Percentiles rank a stretch among this genome's conserved stretches.
These are phyloP conservation scores for Auricularia cornea DNA, from an alignment of 768 basidiomycete genomes.

Conservation along the genomic window DNA sequence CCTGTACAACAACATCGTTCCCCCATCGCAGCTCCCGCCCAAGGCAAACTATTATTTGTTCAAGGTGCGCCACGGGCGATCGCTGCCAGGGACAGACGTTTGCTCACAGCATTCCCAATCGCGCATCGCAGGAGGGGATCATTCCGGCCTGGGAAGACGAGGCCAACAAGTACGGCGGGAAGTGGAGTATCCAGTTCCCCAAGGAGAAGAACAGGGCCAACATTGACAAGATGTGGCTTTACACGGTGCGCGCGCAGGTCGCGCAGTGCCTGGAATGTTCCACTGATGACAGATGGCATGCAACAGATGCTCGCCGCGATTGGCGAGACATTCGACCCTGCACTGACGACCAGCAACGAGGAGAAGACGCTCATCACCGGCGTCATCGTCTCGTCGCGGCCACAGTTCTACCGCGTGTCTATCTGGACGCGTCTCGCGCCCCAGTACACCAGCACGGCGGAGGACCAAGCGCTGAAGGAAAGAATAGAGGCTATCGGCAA, in stretches of 20 bases:
- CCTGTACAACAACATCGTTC: conserved; percentile 94
- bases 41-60: conserved; percentile 99
- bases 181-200: conserved; percentile 97
- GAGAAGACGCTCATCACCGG: conserved; percentile 54
- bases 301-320: conserved; percentile 96
- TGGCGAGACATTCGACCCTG: conserved; percentile 96
- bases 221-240: conserved; percentile 97
- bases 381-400: conserved; percentile 90
- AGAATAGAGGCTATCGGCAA: conserved; percentile 77
- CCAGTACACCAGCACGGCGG: conserved; percentile 18
- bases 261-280: conserved; percentile 10
- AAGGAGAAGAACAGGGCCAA: conserved; percentile 80
- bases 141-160: conserved; percentile 98
- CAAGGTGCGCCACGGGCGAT: conserved; percentile 50
- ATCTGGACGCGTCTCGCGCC: conserved; percentile 96
- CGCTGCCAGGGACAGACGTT: background rate
- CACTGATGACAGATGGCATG: conserved; percentile 2
- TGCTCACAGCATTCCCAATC: conserved; percentile 1
- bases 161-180: conserved; percentile 94
- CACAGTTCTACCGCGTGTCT: conserved; percentile 90
- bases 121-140: conserved; percentile 67
- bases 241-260: conserved; percentile 54
- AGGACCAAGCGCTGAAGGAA: conserved; percentile 56
- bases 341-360: conserved; percentile 43
- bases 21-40: conserved; percentile 83